Percentiles rank a stretch among this genome's conserved stretches.
Conservation (phyloP, 1,139 yeast genomes). For the Kodamaea arcana region DNA sequence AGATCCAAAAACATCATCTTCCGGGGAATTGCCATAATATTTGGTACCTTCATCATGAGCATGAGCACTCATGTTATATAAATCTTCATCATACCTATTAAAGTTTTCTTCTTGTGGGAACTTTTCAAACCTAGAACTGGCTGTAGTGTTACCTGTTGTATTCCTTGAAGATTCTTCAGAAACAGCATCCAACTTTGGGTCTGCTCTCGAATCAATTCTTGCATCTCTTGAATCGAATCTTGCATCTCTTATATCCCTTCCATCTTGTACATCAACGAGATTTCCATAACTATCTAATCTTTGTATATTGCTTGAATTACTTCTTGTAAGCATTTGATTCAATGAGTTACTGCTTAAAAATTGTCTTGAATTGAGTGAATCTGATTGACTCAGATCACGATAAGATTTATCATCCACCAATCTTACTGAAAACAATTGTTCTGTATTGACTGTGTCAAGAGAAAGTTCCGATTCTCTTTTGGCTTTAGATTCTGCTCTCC, state of each 20-base stretch:
- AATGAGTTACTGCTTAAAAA: conserved; percentile 30
- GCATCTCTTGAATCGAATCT: conserved; percentile 5
- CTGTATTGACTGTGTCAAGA: conserved; percentile 81
- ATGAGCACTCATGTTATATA: not conserved
- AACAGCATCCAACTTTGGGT: conserved; percentile 25
- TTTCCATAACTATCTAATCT: conserved; percentile 55
- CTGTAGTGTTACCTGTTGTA: conserved; percentile 10
- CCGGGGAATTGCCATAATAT: not conserved
- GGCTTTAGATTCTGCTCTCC: conserved; percentile 49
- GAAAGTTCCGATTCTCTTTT: conserved; percentile 58
- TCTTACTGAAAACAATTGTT: conserved; percentile 75
- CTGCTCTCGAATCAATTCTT: conserved; percentile 12
- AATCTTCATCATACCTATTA: not conserved
- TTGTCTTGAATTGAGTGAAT: conserved; percentile 23
- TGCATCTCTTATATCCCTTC: conserved; percentile 6
- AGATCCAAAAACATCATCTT: not conserved
- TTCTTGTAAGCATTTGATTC: conserved; percentile 27
- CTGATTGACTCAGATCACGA: conserved; percentile 28
- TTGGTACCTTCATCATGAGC: not conserved
- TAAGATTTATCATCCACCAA: conserved; percentile 55
- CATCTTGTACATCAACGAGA: conserved; percentile 30
- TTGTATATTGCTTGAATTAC: conserved; percentile 45
- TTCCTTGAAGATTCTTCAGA: conserved; percentile 30
- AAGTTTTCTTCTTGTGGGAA: not conserved
- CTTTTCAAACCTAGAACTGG: conserved; percentile 6